Evolutionary conservation across 495 filamentous ascomycete species (phyloP), one percentile per base, ranked within the genome.

Genomic region (Hypoxylon perforatum): DNA sequence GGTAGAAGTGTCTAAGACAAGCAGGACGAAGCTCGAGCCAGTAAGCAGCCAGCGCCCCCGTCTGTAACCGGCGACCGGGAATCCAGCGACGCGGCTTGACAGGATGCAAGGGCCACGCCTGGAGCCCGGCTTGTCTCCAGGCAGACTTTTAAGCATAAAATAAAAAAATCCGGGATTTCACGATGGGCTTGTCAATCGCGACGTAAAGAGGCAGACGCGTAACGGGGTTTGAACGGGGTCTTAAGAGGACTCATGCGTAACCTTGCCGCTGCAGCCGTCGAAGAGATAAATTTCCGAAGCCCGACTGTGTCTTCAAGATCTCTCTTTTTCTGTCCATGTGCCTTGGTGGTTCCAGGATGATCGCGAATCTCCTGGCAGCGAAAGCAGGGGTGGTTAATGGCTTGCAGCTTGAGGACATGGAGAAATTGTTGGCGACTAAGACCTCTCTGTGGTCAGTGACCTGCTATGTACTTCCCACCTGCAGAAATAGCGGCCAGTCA

Each of bases 201-300:
- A 38, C 18, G 63, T 38, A 38, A 47, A 25, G 6, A 35, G 15
- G 12, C 6, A 41, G 25, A 8, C 3, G 12, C 4, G 12, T 2
- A 38, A 38, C 10, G 36, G 36, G 25, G 8, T 28, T 28, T 45
- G 41, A 33, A 63, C 48, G 59, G 58, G 65, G 38, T 56, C 50
- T 41, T 53, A 53, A 39, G 51, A 56, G 50, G 64, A 1, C 3
- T 36, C 39, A 33, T 3, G 4, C 1, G 30, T 49, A 59, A 60
- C 59, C 61, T 69, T 65, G 61, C 47, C 51, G 45, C 56, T 64
- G 56, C 52, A 69, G 50, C 66, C 45, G 66, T 69, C 57, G 66
- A 65, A 33, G 30, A 33, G 39, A 57, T 69, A 61, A 60, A 65
- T 41, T 56, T 65, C 61, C 56, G 56, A 69, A 65, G 39, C 61